Evolutionary conservation across 371 early-diverging fungal genomes (phyloP), one percentile per base, ranked within the genome.

Genomic region (Lichtheimia ornata): DNA sequence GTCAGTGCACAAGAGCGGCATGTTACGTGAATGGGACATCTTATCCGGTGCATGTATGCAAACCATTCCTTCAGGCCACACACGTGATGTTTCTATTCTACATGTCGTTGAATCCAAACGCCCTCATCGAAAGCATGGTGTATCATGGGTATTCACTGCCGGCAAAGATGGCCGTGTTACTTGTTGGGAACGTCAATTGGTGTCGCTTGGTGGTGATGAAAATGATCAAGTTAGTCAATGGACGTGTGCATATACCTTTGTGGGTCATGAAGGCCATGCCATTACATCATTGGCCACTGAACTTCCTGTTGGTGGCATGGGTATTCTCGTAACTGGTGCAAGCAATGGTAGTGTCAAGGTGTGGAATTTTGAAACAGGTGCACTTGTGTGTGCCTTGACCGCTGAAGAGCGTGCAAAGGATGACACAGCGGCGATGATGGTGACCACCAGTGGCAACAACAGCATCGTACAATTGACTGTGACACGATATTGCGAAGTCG

Each of bases 301-400:
- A 7, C 53, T 62, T 5, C 62, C 74, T 6, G 69, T 66, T 3
- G 71, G 69, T 59, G 71, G 72, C 17, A 64, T 67, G 40, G 71
- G 75, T 30, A 53, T 65, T 5, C 56, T 75, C 17, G 87, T 93
- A 4, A 85, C 93, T 0, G 95, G 92, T 27, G 89, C 91, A 14
- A 89, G 84, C 56, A 92, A 94, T 68, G 80, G 84, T 62, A 84
- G 88, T 1, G 84, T 94, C 56, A 79, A 87, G 27, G 87, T 92
- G 18, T 94, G 93, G 94, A 82, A 89, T 64, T 67, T 87, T 3
- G 85, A 91, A 53, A 86, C 89, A 0, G 87, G 91, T 14, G 80
- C 84, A 62, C 75, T 54, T 4, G 52, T 79, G 2, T 67, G 68
- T 18, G 69, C 68, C 1, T 53, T 58, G 20, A 30, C 35, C 6